Base-by-base conservation (phyloP, 768 basidiomycete genomes). In the Auricularia sp. region DNA sequence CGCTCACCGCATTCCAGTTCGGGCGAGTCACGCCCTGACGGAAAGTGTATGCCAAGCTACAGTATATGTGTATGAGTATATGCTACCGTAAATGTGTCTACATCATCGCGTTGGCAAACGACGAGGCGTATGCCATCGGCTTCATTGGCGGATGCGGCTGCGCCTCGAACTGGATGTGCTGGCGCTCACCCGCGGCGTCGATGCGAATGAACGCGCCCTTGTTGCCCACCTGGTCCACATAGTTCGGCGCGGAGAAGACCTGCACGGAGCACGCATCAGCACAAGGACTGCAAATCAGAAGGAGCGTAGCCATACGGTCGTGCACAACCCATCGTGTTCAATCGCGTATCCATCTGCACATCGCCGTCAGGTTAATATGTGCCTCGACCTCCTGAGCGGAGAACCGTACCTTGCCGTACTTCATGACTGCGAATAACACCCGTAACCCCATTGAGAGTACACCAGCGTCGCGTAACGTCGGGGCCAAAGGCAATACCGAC, bases 401-500 rank as follows among this genome's bases (percentile, higher is more conserved):
- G 29, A 8, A 42, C 39, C 13, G 39, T 42, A 42, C 39, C 39
- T 81, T 94, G 91, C 66, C 97, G 86, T 63, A 98, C 96, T 82
- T 99, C 97, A 73, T 99, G 97, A 69, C 91, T 94, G 61, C 97
- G 89, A 68, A 98, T 88, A 64, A 99, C 81, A 5, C 92, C 93
- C 29, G 93, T 87, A 59, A 98, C 83, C 16, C 86, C 83, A 73
- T 97, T 97, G 34, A 89, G 78, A 44, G 85, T 82, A 73, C 95
- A 97, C 94, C 94, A 98, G 64, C 83, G 77, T 71, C 82, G 84
- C 2, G 94, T 97, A 18, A 98, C 90, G 72, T 96, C 94, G 0
- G 96, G 95, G 16, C 97, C 97, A 75, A 99, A 99, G 3, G 89
- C 85, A 67, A 97, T 88, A 24, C 97, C 97, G 66, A 98, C 94